Conservation (phyloP, 2,329 filamentous ascomycete genomes). For the Septoria linicola region DNA sequence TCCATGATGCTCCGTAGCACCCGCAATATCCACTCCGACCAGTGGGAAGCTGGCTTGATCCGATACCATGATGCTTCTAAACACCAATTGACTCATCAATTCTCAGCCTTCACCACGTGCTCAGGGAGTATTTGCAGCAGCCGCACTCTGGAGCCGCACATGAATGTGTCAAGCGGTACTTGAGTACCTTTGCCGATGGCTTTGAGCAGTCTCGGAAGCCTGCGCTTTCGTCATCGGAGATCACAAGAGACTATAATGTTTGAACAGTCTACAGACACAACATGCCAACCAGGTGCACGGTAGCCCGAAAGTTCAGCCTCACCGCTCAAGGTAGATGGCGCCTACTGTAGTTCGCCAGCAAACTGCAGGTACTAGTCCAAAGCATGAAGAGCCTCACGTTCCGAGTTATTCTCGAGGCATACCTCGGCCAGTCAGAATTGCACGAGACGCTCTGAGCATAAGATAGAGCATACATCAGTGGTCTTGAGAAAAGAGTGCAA, state of each 20-base stretch:
- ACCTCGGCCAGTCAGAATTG: background rate
- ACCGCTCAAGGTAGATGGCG: conserved; percentile 2
- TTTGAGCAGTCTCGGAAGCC: no score
- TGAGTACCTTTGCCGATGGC: no score
- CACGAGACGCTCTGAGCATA: no score
- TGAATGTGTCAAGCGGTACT: no score
- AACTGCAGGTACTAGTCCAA: background rate
- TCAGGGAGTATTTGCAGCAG: background rate
- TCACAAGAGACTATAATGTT: no score
- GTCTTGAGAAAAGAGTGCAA: no score
- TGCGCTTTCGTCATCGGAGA: no score
- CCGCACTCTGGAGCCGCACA: no score
- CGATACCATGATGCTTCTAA: conserved; percentile 19
- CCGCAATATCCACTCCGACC: conserved; percentile 18
- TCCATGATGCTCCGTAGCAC: conserved; percentile 14
- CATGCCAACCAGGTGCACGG: background rate
- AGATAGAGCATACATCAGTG: no score
- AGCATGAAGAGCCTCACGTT: conserved; percentile 7
- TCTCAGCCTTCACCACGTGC: background rate
- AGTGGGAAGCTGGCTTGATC: conserved; percentile 16
- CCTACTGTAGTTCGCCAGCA: background rate
- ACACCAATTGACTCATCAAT: no score
- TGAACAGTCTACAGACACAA: no score
- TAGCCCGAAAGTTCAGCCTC: conserved; percentile 8
- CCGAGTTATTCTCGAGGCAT: conserved; percentile 13